Evolutionary conservation across 2,329 filamentous ascomycete species (phyloP).

Genomic region (Aspergillus eucalypticola): DNA sequence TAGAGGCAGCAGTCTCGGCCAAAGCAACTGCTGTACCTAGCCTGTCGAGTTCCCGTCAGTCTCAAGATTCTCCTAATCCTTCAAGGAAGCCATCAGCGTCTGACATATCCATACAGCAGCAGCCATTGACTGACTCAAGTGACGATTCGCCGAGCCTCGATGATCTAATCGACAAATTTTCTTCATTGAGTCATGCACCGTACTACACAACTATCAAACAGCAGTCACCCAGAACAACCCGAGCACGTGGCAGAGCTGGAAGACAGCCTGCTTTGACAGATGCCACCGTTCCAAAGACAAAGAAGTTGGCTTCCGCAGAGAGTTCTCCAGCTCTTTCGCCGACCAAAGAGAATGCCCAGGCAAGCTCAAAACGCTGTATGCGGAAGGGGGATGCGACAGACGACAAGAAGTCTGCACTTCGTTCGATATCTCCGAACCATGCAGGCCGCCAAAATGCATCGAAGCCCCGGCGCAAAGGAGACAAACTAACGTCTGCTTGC

Average conservation of each 20-base stretch:
- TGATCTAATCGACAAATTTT: conserved; percentile 28
- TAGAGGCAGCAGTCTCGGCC: conserved; percentile 29
- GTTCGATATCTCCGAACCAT: neutral
- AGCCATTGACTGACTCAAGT: conserved; percentile 6
- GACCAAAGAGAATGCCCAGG: neutral
- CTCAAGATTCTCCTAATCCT: conserved; percentile 7
- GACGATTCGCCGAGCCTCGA: conserved; percentile 21
- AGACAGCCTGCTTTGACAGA: conserved; percentile 7
- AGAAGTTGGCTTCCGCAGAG: conserved; percentile 10
- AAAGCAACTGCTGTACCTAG: conserved; percentile 16
- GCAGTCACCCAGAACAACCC: conserved; percentile 19
- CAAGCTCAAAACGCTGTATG: neutral
- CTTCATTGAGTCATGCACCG: conserved; percentile 24
- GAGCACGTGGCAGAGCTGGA: conserved; percentile 13
- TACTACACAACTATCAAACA: conserved; percentile 23
- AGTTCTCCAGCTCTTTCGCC: neutral
- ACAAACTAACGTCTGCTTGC: neutral
- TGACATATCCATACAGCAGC: conserved; percentile 21
- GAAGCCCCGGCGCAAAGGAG: neutral
- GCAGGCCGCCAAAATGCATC: conserved; percentile 1
- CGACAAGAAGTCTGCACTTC: neutral
- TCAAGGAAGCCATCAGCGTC: conserved; percentile 11
- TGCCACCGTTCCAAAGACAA: conserved; percentile 16
- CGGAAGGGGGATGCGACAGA: neutral
- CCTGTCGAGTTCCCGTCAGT: conserved; percentile 12